Evolutionary conservation across 2,329 filamentous ascomycete species (phyloP).

Genomic region (Epichloe brachyelytri): DNA sequence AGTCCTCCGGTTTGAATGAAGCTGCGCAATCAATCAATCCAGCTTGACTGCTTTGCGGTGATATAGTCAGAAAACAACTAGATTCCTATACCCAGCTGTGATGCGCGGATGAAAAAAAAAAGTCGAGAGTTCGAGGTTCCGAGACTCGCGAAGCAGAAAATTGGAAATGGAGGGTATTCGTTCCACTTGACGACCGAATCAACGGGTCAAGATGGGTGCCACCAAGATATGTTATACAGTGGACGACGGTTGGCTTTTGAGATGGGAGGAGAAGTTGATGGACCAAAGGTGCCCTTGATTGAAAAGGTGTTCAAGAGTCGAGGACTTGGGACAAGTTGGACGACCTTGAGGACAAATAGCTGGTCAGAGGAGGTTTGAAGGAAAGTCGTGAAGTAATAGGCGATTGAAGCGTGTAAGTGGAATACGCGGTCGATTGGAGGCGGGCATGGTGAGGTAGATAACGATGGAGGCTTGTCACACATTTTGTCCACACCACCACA

Average conservation of each 20-base stretch:
- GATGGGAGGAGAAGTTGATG: background rate
- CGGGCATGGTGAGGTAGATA: constrained; percentile 16
- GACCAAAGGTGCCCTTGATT: constrained; percentile 3
- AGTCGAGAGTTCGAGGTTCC: background rate
- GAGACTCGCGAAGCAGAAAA: background rate
- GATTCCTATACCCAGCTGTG: background rate
- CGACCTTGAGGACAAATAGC: constrained; percentile 1
- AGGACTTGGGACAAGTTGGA: no score
- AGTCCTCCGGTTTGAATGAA: constrained; percentile 12
- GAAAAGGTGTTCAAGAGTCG: background rate
- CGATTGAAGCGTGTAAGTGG: constrained; percentile 12
- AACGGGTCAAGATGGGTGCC: constrained; percentile 31
- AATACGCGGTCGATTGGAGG: constrained; percentile 7
- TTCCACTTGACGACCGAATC: constrained; percentile 32
- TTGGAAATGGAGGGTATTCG: constrained; percentile 3
- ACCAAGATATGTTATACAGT: background rate
- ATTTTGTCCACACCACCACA: background rate
- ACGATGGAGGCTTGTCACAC: constrained; percentile 6
- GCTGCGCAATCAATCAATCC: constrained; percentile 9
- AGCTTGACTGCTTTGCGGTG: background rate
- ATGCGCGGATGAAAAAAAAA: background rate
- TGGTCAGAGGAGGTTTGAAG: constrained; percentile 15
- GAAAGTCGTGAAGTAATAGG: constrained; percentile 23
- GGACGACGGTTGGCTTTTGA: background rate
- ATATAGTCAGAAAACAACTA: background rate